Conservation (phyloP, 1,284 basidiomycete genomes). For the Austroboletus niveus region DNA sequence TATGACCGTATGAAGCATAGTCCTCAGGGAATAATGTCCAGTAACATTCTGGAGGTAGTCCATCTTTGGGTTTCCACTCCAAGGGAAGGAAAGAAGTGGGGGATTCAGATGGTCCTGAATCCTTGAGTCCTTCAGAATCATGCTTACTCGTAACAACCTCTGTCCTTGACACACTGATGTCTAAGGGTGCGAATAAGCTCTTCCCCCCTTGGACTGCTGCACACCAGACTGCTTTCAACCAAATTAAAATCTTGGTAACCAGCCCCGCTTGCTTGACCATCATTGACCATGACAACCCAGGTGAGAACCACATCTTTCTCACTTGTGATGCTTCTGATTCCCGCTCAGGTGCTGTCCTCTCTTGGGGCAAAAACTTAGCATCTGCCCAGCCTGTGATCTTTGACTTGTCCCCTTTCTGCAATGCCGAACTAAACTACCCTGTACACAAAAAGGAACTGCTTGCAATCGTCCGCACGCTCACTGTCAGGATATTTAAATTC, state of each 20-base stretch:
- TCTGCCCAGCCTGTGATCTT: constrained; percentile 33
- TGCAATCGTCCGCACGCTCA: constrained; percentile 35
- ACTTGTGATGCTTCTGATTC: constrained; percentile 36
- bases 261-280: constrained; percentile 3
- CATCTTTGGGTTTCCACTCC: too few relatives aligned
- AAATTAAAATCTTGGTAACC: constrained; percentile 39
- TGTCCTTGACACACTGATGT: not conserved
- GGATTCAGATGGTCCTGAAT: too few relatives aligned
- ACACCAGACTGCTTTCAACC: constrained; percentile 34
- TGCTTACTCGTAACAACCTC: too few relatives aligned
- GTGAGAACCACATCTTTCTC: constrained; percentile 36
- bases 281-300: constrained; percentile 30
- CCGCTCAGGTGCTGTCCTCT: constrained; percentile 34
- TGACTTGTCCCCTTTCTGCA: constrained; percentile 30
- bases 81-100: too few relatives aligned
- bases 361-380: constrained; percentile 31
- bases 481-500: too few relatives aligned
- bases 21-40: too few relatives aligned
- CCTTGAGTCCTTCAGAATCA: too few relatives aligned
- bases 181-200: constrained; percentile 1
- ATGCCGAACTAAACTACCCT: constrained; percentile 36
- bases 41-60: too few relatives aligned
- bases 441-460: constrained; percentile 39
- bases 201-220: constrained; percentile 33
- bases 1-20: too few relatives aligned